Evolutionary conservation across 441 rosid species (phyloP), one percentile per base, ranked within the genome.

Genomic region (Erodium moschatum): DNA sequence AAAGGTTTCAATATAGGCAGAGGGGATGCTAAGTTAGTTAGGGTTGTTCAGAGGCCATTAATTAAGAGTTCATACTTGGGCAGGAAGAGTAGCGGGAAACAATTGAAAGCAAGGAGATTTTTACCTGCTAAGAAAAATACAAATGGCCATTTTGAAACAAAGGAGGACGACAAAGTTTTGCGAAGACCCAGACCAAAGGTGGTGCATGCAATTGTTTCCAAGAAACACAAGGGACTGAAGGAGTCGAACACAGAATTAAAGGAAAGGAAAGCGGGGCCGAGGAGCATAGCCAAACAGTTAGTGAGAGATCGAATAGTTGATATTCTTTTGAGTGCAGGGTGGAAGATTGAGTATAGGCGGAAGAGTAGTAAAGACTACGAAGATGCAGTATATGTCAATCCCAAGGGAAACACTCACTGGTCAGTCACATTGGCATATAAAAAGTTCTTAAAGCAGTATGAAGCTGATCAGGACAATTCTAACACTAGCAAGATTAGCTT

Each of bases 311-410:
- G 75, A 73, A 89, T 94, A 67, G 80, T 89, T 44, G 75, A 82
- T 24, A 69, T 91, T 76, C 89, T 94, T 76, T 35, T 81, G 71
- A 85, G 73, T 64, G 99, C 99, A 50, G 99, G 97, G 60, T 94
- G 99, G 99, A 86, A 76, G 33, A 75, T 94, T 78, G 82, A 94
- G 16, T 81, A 87, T 74, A 85, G 97, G 80, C 97, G 92, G 56
- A 81, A 96, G 67, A 40, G 77, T 63, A 85, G 86, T 65, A 89
- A 68, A 70, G 73, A 42, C 24, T 94, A 91, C 74, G 50, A 44
- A 1, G 97, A 88, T 84, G 89, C 99, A 56, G 97, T 94, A 44
- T 94, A 94, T 84, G 89, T 94, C 68, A 94, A 87, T 84, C 97
- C 96, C 66, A 82, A 85, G 73, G 97, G 97, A 63, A 88, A 77